These are phyloP conservation scores for Leptographium galeiforme DNA, from an alignment of 2,329 filamentous ascomycete species.

Conservation along the genomic window DNA sequence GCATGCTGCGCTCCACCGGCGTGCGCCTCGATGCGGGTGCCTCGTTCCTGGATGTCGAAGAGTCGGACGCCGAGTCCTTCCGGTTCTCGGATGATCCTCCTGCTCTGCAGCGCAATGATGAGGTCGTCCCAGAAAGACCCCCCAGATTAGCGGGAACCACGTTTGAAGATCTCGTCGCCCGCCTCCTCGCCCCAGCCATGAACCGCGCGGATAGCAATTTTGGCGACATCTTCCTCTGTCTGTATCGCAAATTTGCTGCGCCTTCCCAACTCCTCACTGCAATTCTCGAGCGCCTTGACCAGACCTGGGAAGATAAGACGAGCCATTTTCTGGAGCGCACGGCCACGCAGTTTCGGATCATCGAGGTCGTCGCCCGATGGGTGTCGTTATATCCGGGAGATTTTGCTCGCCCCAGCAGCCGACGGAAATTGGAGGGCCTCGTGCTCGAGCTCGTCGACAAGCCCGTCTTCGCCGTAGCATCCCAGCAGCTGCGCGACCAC, in stretches of 20 bases:
- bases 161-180: constrained; percentile 68
- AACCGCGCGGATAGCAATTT: constrained; percentile 86
- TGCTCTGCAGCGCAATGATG: constrained; percentile 52
- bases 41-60: constrained; percentile 54
- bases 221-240: constrained; percentile 71
- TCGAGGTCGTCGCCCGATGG: constrained; percentile 80
- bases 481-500: constrained; percentile 71
- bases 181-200: constrained; percentile 69
- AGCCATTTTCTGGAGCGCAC: constrained; percentile 63
- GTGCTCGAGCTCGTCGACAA: constrained; percentile 60
- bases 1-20: constrained; percentile 37
- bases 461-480: constrained; percentile 71
- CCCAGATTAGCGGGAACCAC: constrained; percentile 38
- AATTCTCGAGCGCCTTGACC: constrained; percentile 65
- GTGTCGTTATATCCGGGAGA: constrained; percentile 82
- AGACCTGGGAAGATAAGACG: constrained; percentile 50
- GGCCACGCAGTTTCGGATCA: constrained; percentile 67
- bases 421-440: constrained; percentile 60
- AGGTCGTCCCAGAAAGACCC: constrained; percentile 41
- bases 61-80: constrained; percentile 55
- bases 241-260: constrained; percentile 87
- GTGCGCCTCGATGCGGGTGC: constrained; percentile 37
- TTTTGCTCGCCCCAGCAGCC: constrained; percentile 68
- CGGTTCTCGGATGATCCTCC: constrained; percentile 55
- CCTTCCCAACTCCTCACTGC: constrained; percentile 66